A percentile compares a stretch with the other conserved stretches of the same genome.
These are phyloP conservation scores for Falciphora oryzae DNA, from an alignment of 2,329 filamentous ascomycete genomes.

Conservation along the genomic window DNA sequence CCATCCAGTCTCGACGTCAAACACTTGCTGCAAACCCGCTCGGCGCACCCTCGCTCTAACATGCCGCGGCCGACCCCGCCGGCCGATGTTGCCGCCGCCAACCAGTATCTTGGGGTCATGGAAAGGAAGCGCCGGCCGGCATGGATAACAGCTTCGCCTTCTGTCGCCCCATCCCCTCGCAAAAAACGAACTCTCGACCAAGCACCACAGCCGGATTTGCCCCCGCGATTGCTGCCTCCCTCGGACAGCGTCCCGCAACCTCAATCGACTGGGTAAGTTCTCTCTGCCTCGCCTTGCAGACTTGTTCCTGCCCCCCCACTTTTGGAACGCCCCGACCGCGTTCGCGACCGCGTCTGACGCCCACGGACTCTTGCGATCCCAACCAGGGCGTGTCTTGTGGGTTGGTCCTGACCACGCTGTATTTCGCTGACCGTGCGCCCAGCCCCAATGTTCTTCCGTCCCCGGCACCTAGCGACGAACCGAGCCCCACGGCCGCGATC, in stretches of 20 bases:
- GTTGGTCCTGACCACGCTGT: too few species aligned
- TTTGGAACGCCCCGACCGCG: too few species aligned
- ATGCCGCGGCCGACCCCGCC: constrained; percentile 2
- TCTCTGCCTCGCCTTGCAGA: neutral
- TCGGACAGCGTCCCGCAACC: neutral
- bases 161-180: neutral
- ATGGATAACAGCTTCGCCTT: neutral
- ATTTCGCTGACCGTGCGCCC: constrained; percentile 5
- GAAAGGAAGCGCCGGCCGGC: neutral
- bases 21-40: neutral
- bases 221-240: neutral
- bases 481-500: constrained; percentile 37
- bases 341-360: too few species aligned
- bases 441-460: constrained; percentile 45
- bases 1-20: neutral
- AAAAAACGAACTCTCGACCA: neutral
- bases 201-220: neutral
- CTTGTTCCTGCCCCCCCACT: too few species aligned
- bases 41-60: neutral
- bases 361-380: neutral
- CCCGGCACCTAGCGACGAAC: constrained; percentile 57
- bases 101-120: neutral
- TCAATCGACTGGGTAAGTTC: neutral
- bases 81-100: constrained; percentile 8
- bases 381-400: neutral